Conservation (phyloP, 495 filamentous ascomycete species). For the Hypoxylon perforatum region DNA sequence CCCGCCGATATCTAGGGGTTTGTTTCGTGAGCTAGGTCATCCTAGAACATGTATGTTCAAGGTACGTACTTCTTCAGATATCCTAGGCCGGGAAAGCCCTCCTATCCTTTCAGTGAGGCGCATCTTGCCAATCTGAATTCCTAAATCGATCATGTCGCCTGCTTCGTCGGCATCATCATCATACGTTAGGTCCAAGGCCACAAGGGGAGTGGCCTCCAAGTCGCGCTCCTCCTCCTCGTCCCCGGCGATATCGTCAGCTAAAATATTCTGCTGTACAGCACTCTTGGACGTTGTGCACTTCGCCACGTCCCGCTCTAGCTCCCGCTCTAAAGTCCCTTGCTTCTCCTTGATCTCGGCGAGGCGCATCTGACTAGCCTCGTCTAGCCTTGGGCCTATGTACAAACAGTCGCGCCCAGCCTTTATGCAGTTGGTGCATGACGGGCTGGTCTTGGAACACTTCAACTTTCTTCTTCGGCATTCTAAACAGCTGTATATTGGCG, state of each 20-base stretch:
- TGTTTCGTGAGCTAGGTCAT: slow-evolving; percentile 8
- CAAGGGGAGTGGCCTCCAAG: slow-evolving; percentile 65
- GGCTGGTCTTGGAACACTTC: slow-evolving; percentile 79
- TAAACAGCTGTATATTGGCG: slow-evolving; percentile 44
- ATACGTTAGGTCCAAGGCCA: slow-evolving; percentile 70
- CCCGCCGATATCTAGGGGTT: slow-evolving; percentile 45
- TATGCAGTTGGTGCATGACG: slow-evolving; percentile 74
- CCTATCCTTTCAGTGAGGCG: slow-evolving; percentile 79
- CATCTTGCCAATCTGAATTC: slow-evolving; percentile 75
- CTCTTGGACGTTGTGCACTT: slow-evolving; percentile 46
- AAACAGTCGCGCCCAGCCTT: slow-evolving; percentile 72
- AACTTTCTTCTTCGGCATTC: slow-evolving; percentile 83
- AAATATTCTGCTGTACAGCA: slow-evolving; percentile 46
- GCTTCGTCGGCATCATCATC: slow-evolving; percentile 68
- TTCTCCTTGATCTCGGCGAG: slow-evolving; percentile 77
- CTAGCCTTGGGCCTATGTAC: slow-evolving; percentile 69
- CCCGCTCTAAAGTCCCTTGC: slow-evolving; percentile 70
- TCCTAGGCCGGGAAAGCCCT: slow-evolving; percentile 65
- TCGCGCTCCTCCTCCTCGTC: slow-evolving; percentile 61
- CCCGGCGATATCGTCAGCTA: slow-evolving; percentile 60
- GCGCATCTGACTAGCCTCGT: slow-evolving; percentile 68
- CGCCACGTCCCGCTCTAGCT: slow-evolving; percentile 66
- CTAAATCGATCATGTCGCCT: slow-evolving; percentile 75
- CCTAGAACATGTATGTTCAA: neutral
- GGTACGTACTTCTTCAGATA: slow-evolving; percentile 71